Evolutionary conservation across 2,329 filamentous ascomycete genomes (phyloP).

Genomic region (Trichoderma semiorbis): DNA sequence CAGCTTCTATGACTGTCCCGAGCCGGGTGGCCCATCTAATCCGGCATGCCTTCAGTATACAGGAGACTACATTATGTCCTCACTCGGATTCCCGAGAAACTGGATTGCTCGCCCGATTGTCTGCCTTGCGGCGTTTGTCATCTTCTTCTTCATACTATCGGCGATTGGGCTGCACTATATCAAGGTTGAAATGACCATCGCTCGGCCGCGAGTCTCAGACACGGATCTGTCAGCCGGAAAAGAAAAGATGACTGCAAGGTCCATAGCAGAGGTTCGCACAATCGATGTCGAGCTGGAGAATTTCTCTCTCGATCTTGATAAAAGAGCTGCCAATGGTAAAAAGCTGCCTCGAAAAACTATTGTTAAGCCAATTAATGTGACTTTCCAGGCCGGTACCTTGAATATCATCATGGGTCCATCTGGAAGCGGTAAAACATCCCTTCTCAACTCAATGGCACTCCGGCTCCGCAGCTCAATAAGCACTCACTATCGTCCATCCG

Average conservation of each 20-base stretch:
- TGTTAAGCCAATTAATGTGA: conserved; percentile 62
- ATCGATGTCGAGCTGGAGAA: conserved; percentile 63
- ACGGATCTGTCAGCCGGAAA: conserved; percentile 66
- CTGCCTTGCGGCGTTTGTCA: conserved; percentile 56
- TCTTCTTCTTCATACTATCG: conserved; percentile 61
- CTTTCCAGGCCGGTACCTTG: conserved; percentile 64
- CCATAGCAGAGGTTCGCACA: conserved; percentile 51
- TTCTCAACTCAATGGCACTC: conserved; percentile 69
- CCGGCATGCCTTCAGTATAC: conserved; percentile 66
- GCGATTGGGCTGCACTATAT: conserved; percentile 61
- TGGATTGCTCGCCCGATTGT: conserved; percentile 68
- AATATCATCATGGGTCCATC: conserved; percentile 81
- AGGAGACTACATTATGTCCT: conserved; percentile 65
- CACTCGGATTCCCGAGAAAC: conserved; percentile 62
- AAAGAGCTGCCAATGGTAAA: conserved; percentile 51
- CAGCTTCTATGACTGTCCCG: conserved; percentile 70
- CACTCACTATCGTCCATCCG: conserved; percentile 59
- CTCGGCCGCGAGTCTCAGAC: conserved; percentile 56
- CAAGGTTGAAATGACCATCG: conserved; percentile 66
- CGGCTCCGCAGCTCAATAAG: conserved; percentile 59
- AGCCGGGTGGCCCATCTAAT: conserved; percentile 57
- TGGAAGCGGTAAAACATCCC: conserved; percentile 71
- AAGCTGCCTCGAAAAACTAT: conserved; percentile 56
- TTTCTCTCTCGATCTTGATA: conserved; percentile 63
- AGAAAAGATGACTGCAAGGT: conserved; percentile 60